Conservation (phyloP, 73 alveolate genomes). For the Uronychia binucleata region DNA sequence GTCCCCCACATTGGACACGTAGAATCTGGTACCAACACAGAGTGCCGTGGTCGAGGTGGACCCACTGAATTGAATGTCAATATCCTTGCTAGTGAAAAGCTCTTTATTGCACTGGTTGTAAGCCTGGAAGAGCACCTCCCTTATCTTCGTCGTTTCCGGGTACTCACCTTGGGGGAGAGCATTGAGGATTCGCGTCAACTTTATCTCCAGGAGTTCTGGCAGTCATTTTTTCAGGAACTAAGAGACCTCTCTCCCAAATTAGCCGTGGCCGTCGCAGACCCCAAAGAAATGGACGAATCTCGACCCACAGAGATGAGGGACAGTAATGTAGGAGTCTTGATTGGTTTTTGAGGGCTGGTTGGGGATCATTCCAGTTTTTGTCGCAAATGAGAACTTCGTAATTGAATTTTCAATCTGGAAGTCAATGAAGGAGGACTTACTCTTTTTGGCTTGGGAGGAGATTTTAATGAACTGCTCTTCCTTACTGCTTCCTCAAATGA, state of each 20-base stretch:
- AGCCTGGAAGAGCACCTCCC: not conserved
- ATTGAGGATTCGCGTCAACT: not conserved
- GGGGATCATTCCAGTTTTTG: slow-evolving; percentile 45
- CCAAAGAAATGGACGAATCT: not conserved
- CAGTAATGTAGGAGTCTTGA: not conserved
- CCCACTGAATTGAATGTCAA: slow-evolving; percentile 28
- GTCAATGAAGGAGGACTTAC: too few species aligned
- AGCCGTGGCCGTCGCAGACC: not conserved
- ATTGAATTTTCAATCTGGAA: slow-evolving; percentile 9
- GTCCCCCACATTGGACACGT: not conserved
- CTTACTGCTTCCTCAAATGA: not conserved
- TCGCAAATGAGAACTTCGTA: slow-evolving; percentile 49
- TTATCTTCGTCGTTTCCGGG: not conserved
- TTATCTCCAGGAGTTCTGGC: not conserved
- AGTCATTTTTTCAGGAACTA: slow-evolving; percentile 47
- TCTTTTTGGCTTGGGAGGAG: not conserved
- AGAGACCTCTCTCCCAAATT: slow-evolving; percentile 85
- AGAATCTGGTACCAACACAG: not conserved
- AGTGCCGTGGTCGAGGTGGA: slow-evolving; percentile 2
- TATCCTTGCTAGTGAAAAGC: not conserved
- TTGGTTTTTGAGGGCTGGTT: not conserved
- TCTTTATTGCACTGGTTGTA: not conserved
- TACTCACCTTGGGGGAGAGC: not conserved
- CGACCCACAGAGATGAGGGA: not conserved
- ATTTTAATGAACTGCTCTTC: too few species aligned